Evolutionary conservation across 768 basidiomycete genomes (phyloP).

Genomic region (Pleurotus djamor): DNA sequence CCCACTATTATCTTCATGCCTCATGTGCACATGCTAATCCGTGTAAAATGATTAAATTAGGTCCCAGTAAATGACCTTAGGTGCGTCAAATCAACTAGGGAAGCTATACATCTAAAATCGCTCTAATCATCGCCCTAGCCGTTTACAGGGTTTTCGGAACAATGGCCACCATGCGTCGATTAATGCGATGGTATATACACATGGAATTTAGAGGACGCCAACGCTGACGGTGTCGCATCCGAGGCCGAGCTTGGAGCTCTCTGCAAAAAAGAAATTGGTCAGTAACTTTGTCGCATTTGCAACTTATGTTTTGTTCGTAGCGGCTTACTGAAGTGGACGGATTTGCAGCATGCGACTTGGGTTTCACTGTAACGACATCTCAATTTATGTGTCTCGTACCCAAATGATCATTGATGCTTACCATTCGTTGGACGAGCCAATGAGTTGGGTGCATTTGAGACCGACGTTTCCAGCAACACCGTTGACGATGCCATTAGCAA

Average conservation of each 20-base stretch:
- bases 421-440: not conserved
- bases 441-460: not conserved
- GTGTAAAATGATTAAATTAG: not conserved
- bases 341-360: not conserved
- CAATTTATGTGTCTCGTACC: not conserved
- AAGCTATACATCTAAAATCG: not conserved
- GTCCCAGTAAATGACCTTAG: not conserved
- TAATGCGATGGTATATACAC: not conserved
- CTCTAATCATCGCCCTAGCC: not conserved
- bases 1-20: not conserved
- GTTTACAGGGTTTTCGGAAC: not conserved
- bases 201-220: not conserved
- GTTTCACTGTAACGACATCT: not conserved
- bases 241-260: not conserved
- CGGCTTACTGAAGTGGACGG: conserved; percentile 3
- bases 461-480: conserved; percentile 2
- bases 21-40: no score
- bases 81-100: not conserved
- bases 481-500: not conserved
- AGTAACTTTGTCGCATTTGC: not conserved
- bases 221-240: not conserved
- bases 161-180: not conserved
- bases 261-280: not conserved
- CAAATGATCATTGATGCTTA: not conserved
- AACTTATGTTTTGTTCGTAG: not conserved